Evolutionary conservation across 148 eudicot species (phyloP).

Genomic region (Limonium bicolor): DNA sequence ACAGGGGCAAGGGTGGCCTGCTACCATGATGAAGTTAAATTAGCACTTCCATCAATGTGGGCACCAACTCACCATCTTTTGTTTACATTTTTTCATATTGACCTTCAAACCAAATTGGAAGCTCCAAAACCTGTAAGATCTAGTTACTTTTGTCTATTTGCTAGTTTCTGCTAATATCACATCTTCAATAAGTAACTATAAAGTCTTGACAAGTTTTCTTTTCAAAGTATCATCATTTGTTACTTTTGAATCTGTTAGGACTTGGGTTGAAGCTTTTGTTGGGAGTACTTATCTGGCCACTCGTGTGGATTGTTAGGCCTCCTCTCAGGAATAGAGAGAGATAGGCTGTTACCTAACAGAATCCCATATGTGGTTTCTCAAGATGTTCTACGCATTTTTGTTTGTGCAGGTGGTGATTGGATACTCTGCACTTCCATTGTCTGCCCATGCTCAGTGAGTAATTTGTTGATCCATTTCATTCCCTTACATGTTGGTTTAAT

Average conservation of each 20-base stretch:
- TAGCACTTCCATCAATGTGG: constrained; percentile 86
- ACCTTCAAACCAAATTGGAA: constrained; percentile 95
- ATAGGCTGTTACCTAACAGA: too few relatives aligned
- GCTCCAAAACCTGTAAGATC: constrained; percentile 85
- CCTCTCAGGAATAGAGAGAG: too few relatives aligned
- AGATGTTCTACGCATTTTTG: neutral
- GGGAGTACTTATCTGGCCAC: too few relatives aligned
- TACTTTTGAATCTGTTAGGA: too few relatives aligned
- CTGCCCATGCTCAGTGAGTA: constrained; percentile 81
- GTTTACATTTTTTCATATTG: constrained; percentile 91
- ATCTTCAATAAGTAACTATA: too few relatives aligned
- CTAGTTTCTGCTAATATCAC: too few relatives aligned
- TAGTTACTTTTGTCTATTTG: neutral
- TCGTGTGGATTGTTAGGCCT: too few relatives aligned
- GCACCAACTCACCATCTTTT: constrained; percentile 84
- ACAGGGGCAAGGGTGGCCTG: constrained; percentile 86
- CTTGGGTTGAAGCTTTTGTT: too few relatives aligned
- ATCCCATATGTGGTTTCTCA: neutral
- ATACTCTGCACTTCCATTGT: constrained; percentile 76
- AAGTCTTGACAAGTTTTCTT: too few relatives aligned
- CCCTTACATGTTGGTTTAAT: too few relatives aligned
- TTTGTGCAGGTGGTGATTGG: constrained; percentile 80
- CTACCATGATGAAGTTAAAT: constrained; percentile 96
- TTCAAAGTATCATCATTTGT: too few relatives aligned
- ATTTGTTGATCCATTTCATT: too few relatives aligned